Evolutionary conservation across 2,329 filamentous ascomycete species (phyloP), one percentile per base, ranked within the genome.

Genomic region (Simplicillium sp.): DNA sequence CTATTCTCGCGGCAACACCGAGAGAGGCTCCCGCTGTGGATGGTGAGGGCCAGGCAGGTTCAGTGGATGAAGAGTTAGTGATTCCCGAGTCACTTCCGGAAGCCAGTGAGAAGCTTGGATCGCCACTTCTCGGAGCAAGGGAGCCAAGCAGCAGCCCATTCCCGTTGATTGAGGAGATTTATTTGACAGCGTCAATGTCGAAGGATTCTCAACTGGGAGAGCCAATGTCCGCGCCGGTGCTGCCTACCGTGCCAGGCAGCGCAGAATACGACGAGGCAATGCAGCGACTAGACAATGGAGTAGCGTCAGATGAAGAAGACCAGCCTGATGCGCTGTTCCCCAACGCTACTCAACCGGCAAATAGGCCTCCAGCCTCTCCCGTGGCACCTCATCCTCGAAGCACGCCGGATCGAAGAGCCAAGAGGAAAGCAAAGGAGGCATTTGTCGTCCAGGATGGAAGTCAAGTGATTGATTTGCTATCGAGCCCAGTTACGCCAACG

Each of bases 251-350:
- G 2, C 42, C 42, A 36, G 49, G 42, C 6, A 58, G 69, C 39
- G 29, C 48, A 3, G 66, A 65, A 11, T 70, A 70, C 38, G 60
- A 70, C 31, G 65, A 65, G 40, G 62, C 57, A 11, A 70, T 70
- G 61, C 59, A 58, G 20, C 64, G 54, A 20, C 48, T 69, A 1
- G 68, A 70, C 17, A 55, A 57, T 2, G 56, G 49, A 2, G 54
- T 56, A 13, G 48, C 55, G 16, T 54, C 55, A 14, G 54, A 56
- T 20, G 44, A 28, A n/a, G 44, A 48, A 7, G 45, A 54, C 20
- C 55, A 49, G 33, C 47, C 53, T 29, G 49, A 49, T 25, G 51
- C 41, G 4, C 44, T 62, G 5, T 61, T 63, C n/a, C 54, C 54
- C 34, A 56, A 57, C 18, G 53, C 54, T 11, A 58, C 56, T 11